These are phyloP conservation scores for Yarrowia sp. DNA, from an alignment of 805 yeast genomes.

Conservation along the genomic window DNA sequence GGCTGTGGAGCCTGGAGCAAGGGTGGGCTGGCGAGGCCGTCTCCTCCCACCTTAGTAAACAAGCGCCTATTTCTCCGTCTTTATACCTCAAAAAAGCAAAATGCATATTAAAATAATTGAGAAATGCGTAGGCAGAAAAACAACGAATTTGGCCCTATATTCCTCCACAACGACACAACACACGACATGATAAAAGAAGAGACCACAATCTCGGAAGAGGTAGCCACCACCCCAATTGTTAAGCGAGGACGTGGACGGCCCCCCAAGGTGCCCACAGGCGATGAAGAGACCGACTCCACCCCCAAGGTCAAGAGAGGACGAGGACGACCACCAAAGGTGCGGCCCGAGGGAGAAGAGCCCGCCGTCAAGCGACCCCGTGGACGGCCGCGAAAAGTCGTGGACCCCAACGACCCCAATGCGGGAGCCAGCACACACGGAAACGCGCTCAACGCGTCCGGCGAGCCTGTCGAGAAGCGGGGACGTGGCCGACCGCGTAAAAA, in stretches of 20 bases:
- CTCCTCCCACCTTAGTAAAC: neutral
- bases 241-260: conserved; percentile 17
- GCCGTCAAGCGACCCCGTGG: conserved; percentile 9
- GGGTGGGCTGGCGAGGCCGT: too few species aligned
- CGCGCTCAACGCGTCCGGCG: conserved; percentile 15
- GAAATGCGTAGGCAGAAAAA: neutral
- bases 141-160: neutral
- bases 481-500: conserved; percentile 21
- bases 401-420: neutral
- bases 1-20: too few species aligned
- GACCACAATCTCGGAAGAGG: neutral
- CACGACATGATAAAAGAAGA: conserved; percentile 8
- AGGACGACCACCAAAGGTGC: conserved; percentile 20
- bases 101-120: conserved; percentile 4
- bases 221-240: neutral
- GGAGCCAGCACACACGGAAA: neutral
- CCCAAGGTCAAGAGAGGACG: conserved; percentile 24
- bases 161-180: neutral
- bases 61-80: neutral
- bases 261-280: conserved; percentile 14
- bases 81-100: conserved; percentile 24
- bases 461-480: neutral
- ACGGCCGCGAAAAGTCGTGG: conserved; percentile 10
- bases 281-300: neutral
- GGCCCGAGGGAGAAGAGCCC: conserved; percentile 14